Evolutionary conservation across 1,284 basidiomycete species (phyloP), one percentile per base, ranked within the genome.

Genomic region (Austroboletus novae-zelandiae): DNA sequence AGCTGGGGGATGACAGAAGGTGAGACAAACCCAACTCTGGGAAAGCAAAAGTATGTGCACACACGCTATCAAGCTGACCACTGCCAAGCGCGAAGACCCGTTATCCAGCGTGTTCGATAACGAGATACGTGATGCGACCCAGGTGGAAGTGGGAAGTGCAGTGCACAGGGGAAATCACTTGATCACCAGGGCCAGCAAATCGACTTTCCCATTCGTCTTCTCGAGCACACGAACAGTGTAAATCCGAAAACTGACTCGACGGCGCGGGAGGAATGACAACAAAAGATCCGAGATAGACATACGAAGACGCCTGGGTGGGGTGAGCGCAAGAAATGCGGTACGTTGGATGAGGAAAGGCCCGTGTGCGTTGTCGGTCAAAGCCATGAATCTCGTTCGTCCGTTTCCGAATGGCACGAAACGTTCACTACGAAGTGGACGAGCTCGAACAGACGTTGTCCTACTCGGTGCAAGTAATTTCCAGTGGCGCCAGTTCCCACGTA

Each of bases 351-450:
- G 32, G 29, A 20, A 17, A 36, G 23, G 20, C 18, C 6, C 25
- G 25, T 27, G 25, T 27, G 31, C 14, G 34, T 32, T 17, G 23
- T 35, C 11, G 15, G 14, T 11, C 34, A 50, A 52, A 40, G 36
- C 41, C 4, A 51, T 36, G 54, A 32, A 53, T 54, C 54, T 31
- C 39, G 35, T n/a, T 1, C 31, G 14, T 27, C 31, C 11, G 42
- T 30, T 56, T 56, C 53, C 15, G 30, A 53, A 53, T 29, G 5
- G 23, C 25, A 27, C 25, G 7, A 27, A 27, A n/a, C n/a, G 25
- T 4, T 27, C 25, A 23, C 20, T 23, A 23, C 5, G 20, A 23
- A 23, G 20, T 5, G n/a, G 20, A 23, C 20, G 20, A 23, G 20
- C 20, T 23, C 20, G 5, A 23, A 23, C 1, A 23, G 20, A 23